Base-by-base conservation (phyloP, 23 red algal genomes). In the Gracilaria domingensis region DNA sequence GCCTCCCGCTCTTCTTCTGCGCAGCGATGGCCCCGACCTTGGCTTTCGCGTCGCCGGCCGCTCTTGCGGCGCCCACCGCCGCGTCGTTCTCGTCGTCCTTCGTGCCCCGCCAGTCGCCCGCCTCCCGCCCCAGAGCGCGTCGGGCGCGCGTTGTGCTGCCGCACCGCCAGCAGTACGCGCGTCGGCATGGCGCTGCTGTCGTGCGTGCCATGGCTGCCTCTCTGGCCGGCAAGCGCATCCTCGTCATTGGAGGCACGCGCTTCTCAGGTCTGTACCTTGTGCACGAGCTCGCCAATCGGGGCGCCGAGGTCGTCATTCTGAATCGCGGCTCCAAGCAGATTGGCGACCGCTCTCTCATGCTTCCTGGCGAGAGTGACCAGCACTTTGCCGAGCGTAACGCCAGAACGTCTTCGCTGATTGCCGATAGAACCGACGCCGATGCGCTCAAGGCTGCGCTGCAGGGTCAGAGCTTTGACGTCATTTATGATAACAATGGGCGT, bases 201-300 rank as follows among this genome's bases (percentile, higher is more conserved):
- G 37, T 65, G 59, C 42, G 28, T 29, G 76, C 75, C 59, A 17
- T 44, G 8, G 87, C 61, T 18, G 28, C 45, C 24, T 51, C 87
- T 8, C 61, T 92, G 48, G 39, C 55, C 21, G 80, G 71, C 57
- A 94, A 93, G 79, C 88, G 82, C 11, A 60, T 87, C 14, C 76
- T 99, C 20, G 85, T 99, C 54, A 96, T 99, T 40, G 97, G 97
- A 38, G 97, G 97, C 55, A 99, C 97, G 9, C 86, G 97, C 23
- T 99, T 99, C 90, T 91, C 84, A 11, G 97, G 97, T 58, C 76
- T 99, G 24, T 99, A 99, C 74, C 81, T 99, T n/a, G 81, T 81
- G 16, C 94, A 96, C 78, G 97, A 90, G 56, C 91, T 99, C 34
- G 85, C 79, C 14, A 85, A 79, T 32, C 82, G 78, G 24, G 97